Percentiles rank a stretch among this genome's conserved stretches.
Conservation (phyloP, 2,329 filamentous ascomycete species). For the Septoria petroselini region DNA sequence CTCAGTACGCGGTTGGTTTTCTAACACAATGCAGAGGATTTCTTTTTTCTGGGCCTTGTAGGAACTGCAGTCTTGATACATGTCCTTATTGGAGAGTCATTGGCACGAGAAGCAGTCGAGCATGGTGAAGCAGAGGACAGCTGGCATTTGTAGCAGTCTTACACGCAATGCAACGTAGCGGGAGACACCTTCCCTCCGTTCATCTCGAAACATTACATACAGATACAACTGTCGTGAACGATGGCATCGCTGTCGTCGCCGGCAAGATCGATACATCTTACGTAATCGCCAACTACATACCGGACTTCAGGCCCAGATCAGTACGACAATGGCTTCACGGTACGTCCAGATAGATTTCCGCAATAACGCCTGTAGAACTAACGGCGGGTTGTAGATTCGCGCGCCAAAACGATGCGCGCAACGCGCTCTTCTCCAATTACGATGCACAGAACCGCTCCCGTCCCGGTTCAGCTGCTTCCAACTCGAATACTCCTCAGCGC, state of each 20-base stretch:
- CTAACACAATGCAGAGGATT: too few relatives aligned
- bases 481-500: conserved; percentile 14
- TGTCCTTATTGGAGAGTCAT: too few relatives aligned
- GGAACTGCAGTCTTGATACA: too few relatives aligned
- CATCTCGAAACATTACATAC: too few relatives aligned
- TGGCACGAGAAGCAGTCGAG: too few relatives aligned
- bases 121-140: too few relatives aligned
- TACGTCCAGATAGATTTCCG: neutral
- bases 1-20: too few relatives aligned
- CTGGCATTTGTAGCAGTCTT: too few relatives aligned
- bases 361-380: neutral
- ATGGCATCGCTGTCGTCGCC: neutral
- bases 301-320: conserved; percentile 5
- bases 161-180: too few relatives aligned
- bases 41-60: too few relatives aligned
- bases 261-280: neutral
- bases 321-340: conserved; percentile 14
- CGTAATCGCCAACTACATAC: conserved; percentile 5
- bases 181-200: too few relatives aligned
- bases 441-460: conserved; percentile 34
- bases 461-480: conserved; percentile 36
- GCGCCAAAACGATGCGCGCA: conserved; percentile 37
- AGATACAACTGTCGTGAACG: too few relatives aligned
- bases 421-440: conserved; percentile 43
- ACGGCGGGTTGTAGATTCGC: conserved; percentile 17